These are phyloP conservation scores for Trichoderma hamatum DNA, from an alignment of 2,329 filamentous ascomycete genomes.

Conservation along the genomic window DNA sequence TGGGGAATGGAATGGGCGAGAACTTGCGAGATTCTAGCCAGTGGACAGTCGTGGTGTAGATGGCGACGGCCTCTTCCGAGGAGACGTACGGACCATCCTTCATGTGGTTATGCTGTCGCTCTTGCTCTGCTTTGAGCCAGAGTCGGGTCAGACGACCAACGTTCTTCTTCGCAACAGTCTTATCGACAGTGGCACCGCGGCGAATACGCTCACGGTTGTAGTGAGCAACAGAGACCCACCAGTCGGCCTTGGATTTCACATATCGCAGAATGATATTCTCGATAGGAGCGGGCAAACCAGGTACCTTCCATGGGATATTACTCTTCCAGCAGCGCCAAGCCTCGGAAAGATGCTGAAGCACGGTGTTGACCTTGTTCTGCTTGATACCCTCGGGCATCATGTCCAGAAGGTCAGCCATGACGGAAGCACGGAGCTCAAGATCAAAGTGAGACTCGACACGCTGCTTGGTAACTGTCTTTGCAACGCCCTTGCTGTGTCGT, in stretches of 20 bases:
- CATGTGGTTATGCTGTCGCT: slow-evolving; percentile 98
- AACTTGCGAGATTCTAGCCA: slow-evolving; percentile 99
- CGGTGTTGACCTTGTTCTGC: slow-evolving; percentile 98
- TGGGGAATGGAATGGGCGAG: slow-evolving; percentile 97
- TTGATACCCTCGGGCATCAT: slow-evolving; percentile 99
- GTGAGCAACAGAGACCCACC: slow-evolving; percentile 99
- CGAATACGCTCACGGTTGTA: slow-evolving; percentile 98
- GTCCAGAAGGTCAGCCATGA: slow-evolving; percentile 99
- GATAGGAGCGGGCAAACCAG: slow-evolving; percentile 91
- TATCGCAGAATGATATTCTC: slow-evolving; percentile 99
- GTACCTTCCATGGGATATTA: slow-evolving; percentile 99
- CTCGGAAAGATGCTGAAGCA: slow-evolving; percentile 94
- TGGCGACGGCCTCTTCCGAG: slow-evolving; percentile 96
- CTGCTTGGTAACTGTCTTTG: slow-evolving; percentile 98
- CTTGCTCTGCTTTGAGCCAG: slow-evolving; percentile 98
- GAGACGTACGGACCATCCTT: slow-evolving; percentile 99
- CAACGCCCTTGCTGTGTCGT: slow-evolving; percentile 96
- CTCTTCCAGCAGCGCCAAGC: slow-evolving; percentile 99
- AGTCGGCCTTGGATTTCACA: slow-evolving; percentile 98
- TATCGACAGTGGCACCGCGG: slow-evolving; percentile 94
- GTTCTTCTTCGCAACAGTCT: slow-evolving; percentile 99
- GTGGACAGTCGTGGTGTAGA: slow-evolving; percentile 98
- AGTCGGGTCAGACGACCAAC: slow-evolving; percentile 89
- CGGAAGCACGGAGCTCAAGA: slow-evolving; percentile 91
- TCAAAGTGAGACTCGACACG: slow-evolving; percentile 99